Evolutionary conservation across 1,284 basidiomycete species (phyloP), one percentile per base, ranked within the genome.

Genomic region (Irpex sp.): DNA sequence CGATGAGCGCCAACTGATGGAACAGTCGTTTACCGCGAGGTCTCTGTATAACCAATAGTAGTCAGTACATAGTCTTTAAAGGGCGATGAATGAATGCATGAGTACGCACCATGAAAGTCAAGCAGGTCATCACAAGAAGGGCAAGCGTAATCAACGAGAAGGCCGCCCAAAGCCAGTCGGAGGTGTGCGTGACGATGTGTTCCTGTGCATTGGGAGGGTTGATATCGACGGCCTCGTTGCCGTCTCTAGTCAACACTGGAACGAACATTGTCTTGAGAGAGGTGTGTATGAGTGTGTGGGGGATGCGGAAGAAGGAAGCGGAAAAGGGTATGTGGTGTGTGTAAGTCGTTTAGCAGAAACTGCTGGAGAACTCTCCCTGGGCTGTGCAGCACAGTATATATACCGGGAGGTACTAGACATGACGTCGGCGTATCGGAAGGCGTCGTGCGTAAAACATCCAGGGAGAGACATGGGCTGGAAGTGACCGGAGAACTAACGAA

Each of bases 131-230:
- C 13, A 64, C 59, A 31, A 68, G 48, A 19, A 68, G 61, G 40
- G 44, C 65, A 17, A 67, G 36, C 2, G 66, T 54, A 19, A 70
- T 60, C n/a, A 68, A n/a, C 15, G 67, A 70, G 62, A 70, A 70
- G 17, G 68, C 68, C 36, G 68, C 68, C 68, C 68, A 70, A 48
- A 70, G 67, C 68, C 68, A 70, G 61, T 70, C 68, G 11, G 67
- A 67, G 59, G 59, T 67, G 59, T 67, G 57, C 38, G 64, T 64
- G 58, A 62, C 66, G 60, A 70, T 63, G 65, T 70, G 65, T 36
- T 61, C 54, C 26, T 21, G 26, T 21, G 67, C 68, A 52, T 64
- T 48, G 21, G 67, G 67, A 9, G 68, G 64, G 65, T 70, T 70
- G 57, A 60, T 38, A 51, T 62, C 58, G 40, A 68, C n/a, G 34